Conservation (phyloP, 2,329 filamentous ascomycete genomes). For the Macrophomina tecta region DNA sequence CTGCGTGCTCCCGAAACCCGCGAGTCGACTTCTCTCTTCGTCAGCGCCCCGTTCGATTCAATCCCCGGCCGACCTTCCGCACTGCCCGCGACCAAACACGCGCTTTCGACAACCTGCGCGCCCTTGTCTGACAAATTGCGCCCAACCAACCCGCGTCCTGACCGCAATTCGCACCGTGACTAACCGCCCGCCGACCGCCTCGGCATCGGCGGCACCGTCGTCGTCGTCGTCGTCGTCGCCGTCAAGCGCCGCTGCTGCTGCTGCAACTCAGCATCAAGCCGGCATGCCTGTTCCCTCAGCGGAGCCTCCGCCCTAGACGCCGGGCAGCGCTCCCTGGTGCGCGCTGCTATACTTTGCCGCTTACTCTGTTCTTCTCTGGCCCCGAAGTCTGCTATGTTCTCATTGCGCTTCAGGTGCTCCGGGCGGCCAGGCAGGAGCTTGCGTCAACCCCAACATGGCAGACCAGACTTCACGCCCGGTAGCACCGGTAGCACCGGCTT, state of each 20-base stretch:
- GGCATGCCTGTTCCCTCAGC: background rate
- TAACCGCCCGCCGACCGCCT: background rate
- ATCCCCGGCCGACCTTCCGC: conserved; percentile 14
- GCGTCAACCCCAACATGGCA: conserved; percentile 4
- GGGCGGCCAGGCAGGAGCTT: conserved; percentile 4
- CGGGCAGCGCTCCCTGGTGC: background rate
- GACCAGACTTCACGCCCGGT: conserved; percentile 6
- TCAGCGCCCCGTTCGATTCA: background rate
- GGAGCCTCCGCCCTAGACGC: conserved; percentile 8
- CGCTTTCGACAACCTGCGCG: conserved; percentile 14
- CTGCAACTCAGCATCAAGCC: background rate
- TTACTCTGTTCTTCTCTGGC: background rate
- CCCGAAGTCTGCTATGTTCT: background rate
- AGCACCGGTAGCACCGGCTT: conserved; percentile 7
- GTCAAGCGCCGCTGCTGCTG: background rate
- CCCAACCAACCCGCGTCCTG: conserved; percentile 1
- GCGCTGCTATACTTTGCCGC: background rate
- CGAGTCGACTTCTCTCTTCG: background rate
- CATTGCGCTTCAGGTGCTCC: background rate
- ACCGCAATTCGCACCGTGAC: conserved; percentile 14
- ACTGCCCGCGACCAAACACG: conserved; percentile 1
- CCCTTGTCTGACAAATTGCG: conserved; percentile 18
- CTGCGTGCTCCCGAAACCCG: conserved; percentile 12
- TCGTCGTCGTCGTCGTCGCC: background rate
- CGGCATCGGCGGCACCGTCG: background rate